phyloP scores from a whole-genome alignment of 2,329 filamentous ascomycete species.

The Neoscytalidium dimidiatum region DNA sequence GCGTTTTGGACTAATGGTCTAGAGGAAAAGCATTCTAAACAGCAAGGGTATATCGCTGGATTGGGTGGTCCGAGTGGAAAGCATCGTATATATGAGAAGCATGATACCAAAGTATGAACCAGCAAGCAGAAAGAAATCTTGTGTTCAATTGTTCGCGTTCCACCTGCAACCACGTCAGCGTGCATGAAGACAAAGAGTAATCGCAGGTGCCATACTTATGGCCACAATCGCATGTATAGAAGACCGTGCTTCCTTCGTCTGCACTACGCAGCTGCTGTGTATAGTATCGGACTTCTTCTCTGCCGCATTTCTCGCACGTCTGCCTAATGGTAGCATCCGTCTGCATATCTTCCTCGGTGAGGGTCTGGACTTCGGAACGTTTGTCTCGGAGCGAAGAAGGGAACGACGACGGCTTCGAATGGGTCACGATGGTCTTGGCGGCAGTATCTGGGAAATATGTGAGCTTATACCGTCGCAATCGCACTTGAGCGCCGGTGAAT shows the following conservation, averaged over 20 bases:
- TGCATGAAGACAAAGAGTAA: constrained; percentile 11
- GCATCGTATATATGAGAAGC: constrained; percentile 14
- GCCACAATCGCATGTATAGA: constrained; percentile 86
- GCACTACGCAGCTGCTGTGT: constrained; percentile 86
- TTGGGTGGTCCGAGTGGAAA: constrained; percentile 2
- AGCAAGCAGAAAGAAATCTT: constrained; percentile 18
- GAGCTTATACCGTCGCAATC: constrained; percentile 1
- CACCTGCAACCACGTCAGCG: constrained; percentile 33
- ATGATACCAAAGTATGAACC: constrained; percentile 15
- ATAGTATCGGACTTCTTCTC: constrained; percentile 80
- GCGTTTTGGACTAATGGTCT: constrained; percentile 17
- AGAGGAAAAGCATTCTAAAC: constrained; percentile 11
- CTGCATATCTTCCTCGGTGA: constrained; percentile 75
- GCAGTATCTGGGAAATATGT: constrained; percentile 61
- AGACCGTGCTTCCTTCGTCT: constrained; percentile 92
- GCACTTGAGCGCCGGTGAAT: neutral
- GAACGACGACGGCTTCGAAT: constrained; percentile 87
- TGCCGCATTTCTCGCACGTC: constrained; percentile 78
- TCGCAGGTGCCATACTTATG: constrained; percentile 66
- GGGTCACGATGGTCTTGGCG: constrained; percentile 74
- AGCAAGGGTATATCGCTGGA: constrained; percentile 8
- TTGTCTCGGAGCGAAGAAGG: constrained; percentile 87
- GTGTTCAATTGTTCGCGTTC: constrained; percentile 63
- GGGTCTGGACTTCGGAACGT: constrained; percentile 78
- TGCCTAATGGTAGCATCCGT: constrained; percentile 70